Percentiles rank a stretch among this genome's conserved stretches.
These are phyloP conservation scores for Pneumocystis oryctolagi DNA, from an alignment of 1,139 yeast genomes.

Conservation along the genomic window DNA sequence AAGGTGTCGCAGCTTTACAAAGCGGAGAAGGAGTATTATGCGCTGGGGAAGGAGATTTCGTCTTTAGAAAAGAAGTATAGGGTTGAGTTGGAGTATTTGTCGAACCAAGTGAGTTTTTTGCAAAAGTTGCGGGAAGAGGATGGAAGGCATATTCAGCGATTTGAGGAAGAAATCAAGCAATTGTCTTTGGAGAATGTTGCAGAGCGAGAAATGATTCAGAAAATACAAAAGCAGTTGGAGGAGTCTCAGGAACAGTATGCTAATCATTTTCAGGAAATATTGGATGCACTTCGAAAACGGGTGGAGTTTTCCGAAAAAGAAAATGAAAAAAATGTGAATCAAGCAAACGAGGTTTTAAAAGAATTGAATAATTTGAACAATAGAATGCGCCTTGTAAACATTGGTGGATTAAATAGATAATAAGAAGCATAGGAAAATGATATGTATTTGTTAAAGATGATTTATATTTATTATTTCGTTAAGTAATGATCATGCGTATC, in stretches of 20 bases:
- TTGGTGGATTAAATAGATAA: background rate
- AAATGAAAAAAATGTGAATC: slow-evolving; percentile 1
- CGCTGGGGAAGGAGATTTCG: background rate
- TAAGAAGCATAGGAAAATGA: background rate
- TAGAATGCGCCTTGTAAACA: background rate
- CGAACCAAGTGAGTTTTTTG: background rate
- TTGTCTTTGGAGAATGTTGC: background rate
- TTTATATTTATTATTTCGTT: background rate
- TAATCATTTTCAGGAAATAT: background rate
- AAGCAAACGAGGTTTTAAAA: background rate
- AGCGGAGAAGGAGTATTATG: background rate
- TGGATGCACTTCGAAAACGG: background rate
- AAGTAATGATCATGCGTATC: background rate
- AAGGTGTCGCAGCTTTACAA: background rate
- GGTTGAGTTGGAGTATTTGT: background rate
- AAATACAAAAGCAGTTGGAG: background rate
- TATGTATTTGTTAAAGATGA: background rate
- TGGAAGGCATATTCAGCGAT: background rate
- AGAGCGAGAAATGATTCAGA: background rate
- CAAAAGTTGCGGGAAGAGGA: slow-evolving; percentile 2
- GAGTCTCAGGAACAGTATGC: background rate
- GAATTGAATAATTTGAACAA: background rate
- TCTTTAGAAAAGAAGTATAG: background rate
- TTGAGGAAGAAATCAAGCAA: background rate
- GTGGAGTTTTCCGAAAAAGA: background rate